phyloP scores from a whole-genome alignment of 768 basidiomycete genomes.

The Imleria badia region DNA sequence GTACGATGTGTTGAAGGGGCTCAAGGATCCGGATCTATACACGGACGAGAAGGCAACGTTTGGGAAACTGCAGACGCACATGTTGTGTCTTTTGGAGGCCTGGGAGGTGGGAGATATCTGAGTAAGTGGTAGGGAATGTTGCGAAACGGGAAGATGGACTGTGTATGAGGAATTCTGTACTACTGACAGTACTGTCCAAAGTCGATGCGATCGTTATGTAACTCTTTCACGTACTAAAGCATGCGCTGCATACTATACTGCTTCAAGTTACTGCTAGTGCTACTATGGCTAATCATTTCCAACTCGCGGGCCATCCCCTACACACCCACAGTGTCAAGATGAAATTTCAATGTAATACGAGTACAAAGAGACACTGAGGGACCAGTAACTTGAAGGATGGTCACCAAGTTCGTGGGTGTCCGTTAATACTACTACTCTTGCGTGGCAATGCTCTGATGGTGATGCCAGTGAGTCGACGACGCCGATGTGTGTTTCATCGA shows the following conservation, averaged over 20 bases:
- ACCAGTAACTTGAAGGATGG: too few relatives aligned
- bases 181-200: too few relatives aligned
- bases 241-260: too few relatives aligned
- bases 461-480: neutral
- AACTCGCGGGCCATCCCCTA: too few relatives aligned
- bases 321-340: too few relatives aligned
- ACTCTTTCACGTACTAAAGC: neutral
- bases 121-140: neutral
- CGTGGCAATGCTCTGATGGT: neutral
- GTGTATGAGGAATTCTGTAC: too few relatives aligned
- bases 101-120: slow-evolving; percentile 30
- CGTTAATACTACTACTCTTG: too few relatives aligned
- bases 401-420: too few relatives aligned
- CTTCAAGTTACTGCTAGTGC: too few relatives aligned
- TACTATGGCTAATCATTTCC: too few relatives aligned
- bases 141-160: neutral
- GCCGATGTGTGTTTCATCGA: neutral
- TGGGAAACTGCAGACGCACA: slow-evolving; percentile 26
- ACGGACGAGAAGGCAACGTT: slow-evolving; percentile 15
- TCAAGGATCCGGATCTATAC: slow-evolving; percentile 12
- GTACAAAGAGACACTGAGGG: too few relatives aligned
- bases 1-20: slow-evolving; percentile 19
- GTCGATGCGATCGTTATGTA: neutral
- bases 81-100: slow-evolving; percentile 29
- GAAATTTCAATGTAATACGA: too few relatives aligned